Conservation (phyloP, 306 rosid species). For the Dryas drummondii region DNA sequence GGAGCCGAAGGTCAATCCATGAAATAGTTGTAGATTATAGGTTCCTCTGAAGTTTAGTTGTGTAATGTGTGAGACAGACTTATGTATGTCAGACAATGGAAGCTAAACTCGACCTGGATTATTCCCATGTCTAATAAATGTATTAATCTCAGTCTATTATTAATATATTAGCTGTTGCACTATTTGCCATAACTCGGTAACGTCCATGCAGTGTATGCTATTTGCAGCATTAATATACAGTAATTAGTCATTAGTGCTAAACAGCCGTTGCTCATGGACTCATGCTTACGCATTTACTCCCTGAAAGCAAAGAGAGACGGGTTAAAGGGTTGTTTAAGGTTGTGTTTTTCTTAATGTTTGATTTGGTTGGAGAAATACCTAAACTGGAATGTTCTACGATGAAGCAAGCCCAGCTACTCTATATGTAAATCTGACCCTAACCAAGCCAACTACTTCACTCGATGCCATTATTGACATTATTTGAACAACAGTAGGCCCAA, state of each 20-base stretch:
- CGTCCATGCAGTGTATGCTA: neutral
- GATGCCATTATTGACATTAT: too few species aligned
- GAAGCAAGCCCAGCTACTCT: neutral
- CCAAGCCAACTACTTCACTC: too few species aligned
- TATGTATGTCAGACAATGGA: slow-evolving; percentile 18
- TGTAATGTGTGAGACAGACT: slow-evolving; percentile 27
- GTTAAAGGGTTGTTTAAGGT: too few species aligned
- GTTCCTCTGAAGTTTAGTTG: slow-evolving; percentile 15
- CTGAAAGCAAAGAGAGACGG: neutral
- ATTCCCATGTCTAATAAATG: slow-evolving; percentile 9
- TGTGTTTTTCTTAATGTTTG: too few species aligned
- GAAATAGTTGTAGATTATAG: slow-evolving; percentile 40
- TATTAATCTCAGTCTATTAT: neutral
- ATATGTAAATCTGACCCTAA: too few species aligned
- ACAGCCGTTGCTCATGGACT: too few species aligned
- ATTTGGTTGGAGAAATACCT: too few species aligned
- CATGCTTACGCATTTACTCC: too few species aligned
- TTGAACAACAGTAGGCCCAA: too few species aligned
- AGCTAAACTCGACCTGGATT: neutral
- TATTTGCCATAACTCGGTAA: neutral
- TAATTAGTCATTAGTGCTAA: too few species aligned
- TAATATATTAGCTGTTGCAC: neutral
- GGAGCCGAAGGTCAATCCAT: slow-evolving; percentile 81
- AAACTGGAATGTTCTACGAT: too few species aligned
- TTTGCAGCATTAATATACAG: too few species aligned